Conservation (phyloP, 805 yeast genomes). For the Lachancea cidri region DNA sequence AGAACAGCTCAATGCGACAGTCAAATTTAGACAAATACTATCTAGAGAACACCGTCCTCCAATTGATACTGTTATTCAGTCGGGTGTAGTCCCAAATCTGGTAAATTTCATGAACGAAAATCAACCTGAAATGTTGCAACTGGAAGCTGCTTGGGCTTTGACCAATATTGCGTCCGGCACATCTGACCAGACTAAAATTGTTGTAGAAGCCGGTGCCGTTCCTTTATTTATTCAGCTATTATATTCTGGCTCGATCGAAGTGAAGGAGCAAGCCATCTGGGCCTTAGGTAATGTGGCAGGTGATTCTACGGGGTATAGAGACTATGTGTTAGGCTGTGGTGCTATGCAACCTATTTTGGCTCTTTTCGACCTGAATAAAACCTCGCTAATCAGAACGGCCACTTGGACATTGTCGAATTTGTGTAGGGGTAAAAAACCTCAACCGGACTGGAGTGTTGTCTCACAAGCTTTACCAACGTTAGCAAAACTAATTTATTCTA, state of each 20-base stretch:
- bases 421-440: conserved; percentile 95
- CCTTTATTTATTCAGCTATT: conserved; percentile 83
- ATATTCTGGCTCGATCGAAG: conserved; percentile 78
- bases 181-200: conserved; percentile 82
- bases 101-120: conserved; percentile 75
- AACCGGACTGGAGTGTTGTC: conserved; percentile 90
- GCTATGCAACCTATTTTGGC: conserved; percentile 87
- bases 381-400: conserved; percentile 91
- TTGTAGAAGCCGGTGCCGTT: conserved; percentile 90
- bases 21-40: conserved; percentile 86
- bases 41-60: conserved; percentile 96
- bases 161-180: conserved; percentile 96
- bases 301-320: conserved; percentile 87
- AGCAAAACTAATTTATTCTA: conserved; percentile 83
- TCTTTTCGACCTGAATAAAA: conserved; percentile 73
- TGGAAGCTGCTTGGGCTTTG: conserved; percentile 99
- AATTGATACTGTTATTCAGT: conserved; percentile 83
- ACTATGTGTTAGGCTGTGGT: conserved; percentile 74
- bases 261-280: conserved; percentile 98
- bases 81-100: conserved; percentile 89
- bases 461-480: conserved; percentile 85
- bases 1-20: conserved; percentile 80
- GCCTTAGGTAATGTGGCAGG: conserved; percentile 99
- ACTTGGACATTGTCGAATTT: conserved; percentile 96
- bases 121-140: conserved; percentile 82